Evolutionary conservation across 2,329 filamentous ascomycete species (phyloP).

Genomic region (Calonectria fujianensis): DNA sequence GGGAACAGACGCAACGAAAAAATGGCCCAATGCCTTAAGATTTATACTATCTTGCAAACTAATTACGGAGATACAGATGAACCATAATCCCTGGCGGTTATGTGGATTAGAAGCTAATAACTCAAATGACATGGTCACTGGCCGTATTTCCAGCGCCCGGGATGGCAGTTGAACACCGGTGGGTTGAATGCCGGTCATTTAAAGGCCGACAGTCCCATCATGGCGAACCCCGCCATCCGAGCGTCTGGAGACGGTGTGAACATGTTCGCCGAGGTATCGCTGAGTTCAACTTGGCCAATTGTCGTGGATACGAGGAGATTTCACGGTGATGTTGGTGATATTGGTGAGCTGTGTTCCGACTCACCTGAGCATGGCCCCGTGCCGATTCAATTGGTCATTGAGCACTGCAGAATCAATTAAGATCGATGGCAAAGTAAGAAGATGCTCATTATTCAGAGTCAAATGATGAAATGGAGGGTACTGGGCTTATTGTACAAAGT

Average conservation of each 20-base stretch:
- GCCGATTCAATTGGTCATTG: background rate
- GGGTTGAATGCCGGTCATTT: slow-evolving; percentile 8
- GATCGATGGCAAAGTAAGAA: background rate
- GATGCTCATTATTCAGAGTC: background rate
- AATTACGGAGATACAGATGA: background rate
- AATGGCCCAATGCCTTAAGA: background rate
- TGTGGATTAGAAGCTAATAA: slow-evolving; percentile 15
- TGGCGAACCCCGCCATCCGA: background rate
- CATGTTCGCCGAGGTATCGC: background rate
- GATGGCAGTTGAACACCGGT: slow-evolving; percentile 6
- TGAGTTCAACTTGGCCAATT: background rate
- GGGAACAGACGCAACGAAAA: background rate
- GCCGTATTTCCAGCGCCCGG: background rate
- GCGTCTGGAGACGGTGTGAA: background rate
- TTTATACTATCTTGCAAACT: background rate
- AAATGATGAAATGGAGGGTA: background rate
- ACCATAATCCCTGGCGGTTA: slow-evolving; percentile 3
- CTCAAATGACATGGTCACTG: background rate
- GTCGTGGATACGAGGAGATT: background rate
- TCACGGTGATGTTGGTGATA: background rate
- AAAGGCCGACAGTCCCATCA: slow-evolving; percentile 8
- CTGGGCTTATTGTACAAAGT: too few relatives aligned
- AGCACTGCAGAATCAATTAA: background rate
- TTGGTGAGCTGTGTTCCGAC: background rate
- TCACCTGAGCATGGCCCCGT: background rate